Evolutionary conservation across 805 yeast genomes (phyloP).

Genomic region (Saccharomycopsis oosterbeekiorum): DNA sequence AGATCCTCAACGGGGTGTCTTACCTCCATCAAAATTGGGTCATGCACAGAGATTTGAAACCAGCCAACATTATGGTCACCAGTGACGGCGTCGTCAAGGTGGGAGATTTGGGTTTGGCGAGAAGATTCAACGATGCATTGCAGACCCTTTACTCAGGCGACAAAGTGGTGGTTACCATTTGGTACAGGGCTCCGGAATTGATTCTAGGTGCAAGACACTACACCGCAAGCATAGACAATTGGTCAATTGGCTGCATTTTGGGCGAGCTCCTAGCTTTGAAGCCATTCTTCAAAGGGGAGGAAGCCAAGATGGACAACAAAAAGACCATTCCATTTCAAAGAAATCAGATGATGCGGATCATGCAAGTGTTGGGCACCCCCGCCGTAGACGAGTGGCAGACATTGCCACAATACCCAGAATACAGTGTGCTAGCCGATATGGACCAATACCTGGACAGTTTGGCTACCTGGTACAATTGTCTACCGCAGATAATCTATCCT

Average conservation of each 20-base stretch:
- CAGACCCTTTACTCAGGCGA: conserved; percentile 87
- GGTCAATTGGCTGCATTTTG: conserved; percentile 94
- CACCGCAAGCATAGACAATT: conserved; percentile 82
- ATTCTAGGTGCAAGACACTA: conserved; percentile 87
- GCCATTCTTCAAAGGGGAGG: conserved; percentile 97
- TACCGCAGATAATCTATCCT: neutral
- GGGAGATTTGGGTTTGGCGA: conserved; percentile 88
- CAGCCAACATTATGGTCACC: conserved; percentile 96
- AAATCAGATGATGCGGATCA: conserved; percentile 80
- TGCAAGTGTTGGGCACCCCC: conserved; percentile 93
- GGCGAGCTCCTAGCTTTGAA: conserved; percentile 83
- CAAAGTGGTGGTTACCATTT: conserved; percentile 91
- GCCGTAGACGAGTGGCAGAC: conserved; percentile 69
- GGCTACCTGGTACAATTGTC: conserved; percentile 58
- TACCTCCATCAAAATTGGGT: conserved; percentile 95
- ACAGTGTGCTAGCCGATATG: conserved; percentile 46
- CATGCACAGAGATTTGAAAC: conserved; percentile 89
- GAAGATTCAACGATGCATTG: conserved; percentile 77
- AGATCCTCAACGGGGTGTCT: conserved; percentile 82
- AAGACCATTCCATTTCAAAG: conserved; percentile 91
- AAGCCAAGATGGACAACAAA: conserved; percentile 89
- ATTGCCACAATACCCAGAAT: conserved; percentile 77
- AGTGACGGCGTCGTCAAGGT: conserved; percentile 84
- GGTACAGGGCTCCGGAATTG: conserved; percentile 94
- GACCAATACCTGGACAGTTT: conserved; percentile 59